Evolutionary conservation across 495 filamentous ascomycete species (phyloP).

Genomic region (Saxispiralis lemnorum): DNA sequence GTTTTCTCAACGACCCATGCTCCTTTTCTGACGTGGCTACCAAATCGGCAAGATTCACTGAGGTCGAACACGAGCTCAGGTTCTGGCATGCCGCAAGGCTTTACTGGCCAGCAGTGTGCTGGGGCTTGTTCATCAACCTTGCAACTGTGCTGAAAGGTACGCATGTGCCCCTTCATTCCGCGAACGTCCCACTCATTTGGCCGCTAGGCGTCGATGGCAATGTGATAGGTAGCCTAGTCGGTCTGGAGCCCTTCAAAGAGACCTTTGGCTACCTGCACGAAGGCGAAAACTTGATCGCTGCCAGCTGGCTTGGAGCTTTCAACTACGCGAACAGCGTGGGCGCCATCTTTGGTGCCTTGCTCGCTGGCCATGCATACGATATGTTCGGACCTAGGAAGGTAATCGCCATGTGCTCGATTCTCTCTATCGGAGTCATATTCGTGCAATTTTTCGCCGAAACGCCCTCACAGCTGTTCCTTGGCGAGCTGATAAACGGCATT

Average conservation of each 20-base stretch:
- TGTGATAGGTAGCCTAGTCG: not conserved
- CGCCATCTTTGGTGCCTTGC: not conserved
- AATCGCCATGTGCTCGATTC: conserved; percentile 19
- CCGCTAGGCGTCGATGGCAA: not conserved
- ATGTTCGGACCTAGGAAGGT: not conserved
- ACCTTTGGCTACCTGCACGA: not conserved
- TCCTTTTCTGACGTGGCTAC: not conserved
- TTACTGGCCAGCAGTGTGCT: not conserved
- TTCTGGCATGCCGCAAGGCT: not conserved
- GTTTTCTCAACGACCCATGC: too few relatives aligned
- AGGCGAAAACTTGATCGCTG: not conserved
- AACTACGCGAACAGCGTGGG: not conserved
- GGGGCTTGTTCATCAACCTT: not conserved
- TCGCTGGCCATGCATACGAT: not conserved
- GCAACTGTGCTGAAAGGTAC: not conserved
- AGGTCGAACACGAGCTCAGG: not conserved
- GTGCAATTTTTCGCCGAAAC: conserved; percentile 25
- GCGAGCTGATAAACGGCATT: conserved; percentile 24
- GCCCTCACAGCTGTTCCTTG: conserved; percentile 21
- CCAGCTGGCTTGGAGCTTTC: not conserved
- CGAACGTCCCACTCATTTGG: not conserved
- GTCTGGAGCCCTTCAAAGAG: not conserved
- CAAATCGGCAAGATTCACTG: not conserved
- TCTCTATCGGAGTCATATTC: conserved; percentile 24
- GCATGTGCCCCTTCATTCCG: not conserved